These are phyloP conservation scores for Triangularia setosa DNA, from an alignment of 2,329 filamentous ascomycete species.

Conservation along the genomic window DNA sequence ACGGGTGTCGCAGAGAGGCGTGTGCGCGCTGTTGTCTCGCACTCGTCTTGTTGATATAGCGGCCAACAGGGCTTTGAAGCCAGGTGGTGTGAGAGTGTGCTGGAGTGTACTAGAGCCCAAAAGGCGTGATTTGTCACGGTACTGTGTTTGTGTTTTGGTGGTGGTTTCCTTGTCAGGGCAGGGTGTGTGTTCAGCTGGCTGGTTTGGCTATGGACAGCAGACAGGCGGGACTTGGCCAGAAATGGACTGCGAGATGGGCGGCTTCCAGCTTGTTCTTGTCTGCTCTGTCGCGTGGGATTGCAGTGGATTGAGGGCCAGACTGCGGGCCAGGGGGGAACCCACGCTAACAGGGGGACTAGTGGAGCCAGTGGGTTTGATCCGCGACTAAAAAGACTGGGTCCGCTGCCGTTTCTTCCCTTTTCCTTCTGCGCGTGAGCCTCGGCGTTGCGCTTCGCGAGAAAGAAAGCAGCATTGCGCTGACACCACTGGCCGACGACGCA, in stretches of 20 bases:
- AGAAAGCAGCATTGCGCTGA: not conserved
- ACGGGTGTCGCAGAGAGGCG: not conserved
- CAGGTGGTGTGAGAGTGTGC: not conserved
- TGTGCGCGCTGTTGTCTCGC: not conserved
- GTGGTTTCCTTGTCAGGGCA: not conserved
- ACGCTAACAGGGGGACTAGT: constrained; percentile 11
- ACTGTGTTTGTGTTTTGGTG: not conserved
- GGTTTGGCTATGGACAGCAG: not conserved
- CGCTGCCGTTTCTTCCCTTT: constrained; percentile 11
- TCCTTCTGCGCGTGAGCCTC: constrained; percentile 1
- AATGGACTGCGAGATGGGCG: not conserved
- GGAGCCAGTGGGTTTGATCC: constrained; percentile 22
- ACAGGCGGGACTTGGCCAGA: not conserved
- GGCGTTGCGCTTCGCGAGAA: not conserved
- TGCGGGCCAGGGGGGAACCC: constrained; percentile 7
- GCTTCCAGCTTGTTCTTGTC: constrained; percentile 4
- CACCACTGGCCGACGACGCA: not conserved
- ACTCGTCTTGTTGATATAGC: not conserved
- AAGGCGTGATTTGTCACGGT: not conserved
- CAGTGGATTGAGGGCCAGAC: constrained; percentile 16
- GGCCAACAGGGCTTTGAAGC: no score
- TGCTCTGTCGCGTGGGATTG: constrained; percentile 18
- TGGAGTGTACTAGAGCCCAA: not conserved
- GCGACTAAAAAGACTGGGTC: constrained; percentile 13
- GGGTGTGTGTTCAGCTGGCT: not conserved